Evolutionary conservation across 164 flowering plant species (phyloP), one percentile per base, ranked within the genome.

Genomic region (Vitis cinerea): DNA sequence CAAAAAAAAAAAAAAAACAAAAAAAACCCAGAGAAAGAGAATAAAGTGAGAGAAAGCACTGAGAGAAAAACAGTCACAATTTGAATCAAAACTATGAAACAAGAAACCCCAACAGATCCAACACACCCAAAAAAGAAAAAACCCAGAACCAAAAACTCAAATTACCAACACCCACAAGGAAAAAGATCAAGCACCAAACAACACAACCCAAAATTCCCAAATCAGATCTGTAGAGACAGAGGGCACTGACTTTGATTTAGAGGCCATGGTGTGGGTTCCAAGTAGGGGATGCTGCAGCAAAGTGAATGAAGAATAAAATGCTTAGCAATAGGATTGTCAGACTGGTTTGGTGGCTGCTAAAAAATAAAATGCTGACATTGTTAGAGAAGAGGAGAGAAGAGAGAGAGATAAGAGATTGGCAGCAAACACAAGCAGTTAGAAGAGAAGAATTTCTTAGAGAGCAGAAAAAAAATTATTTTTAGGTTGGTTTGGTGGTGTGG

Each of bases 161-260:
- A 61, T 60, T 53, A 14, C 9, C 12, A 61, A 60, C 49, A 50
- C 52, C 23, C 27, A 53, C 31, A 13, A 51, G 31, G 31, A 47
- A 65, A 27, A 57, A 65, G 6, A 44, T 5, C 10, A 37, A 61
- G 31, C 12, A 47, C 55, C 27, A 10, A 61, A 3, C 12, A 12
- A 48, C 50, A 17, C 47, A 37, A 4, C 59, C 4, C 8, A 65
- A 71, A 71, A 75, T 68, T 16, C 70, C 65, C 23, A 61, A 64
- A 58, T 71, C 78, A 77, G 86, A 86, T 82, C 87, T 76, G 66
- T 49, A 54, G 47, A 69, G 16, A 72, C 10, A 63, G 27, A 61
- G 60, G 10, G 7, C 8, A 74, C 88, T 76, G 72, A 87, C 93
- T 78, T 89, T 79, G 89, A 69, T 73, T 83, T 87, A 6, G 93